Evolutionary conservation across 345 rosid genomes (phyloP).

Genomic region (Lenwebbia sp.): DNA sequence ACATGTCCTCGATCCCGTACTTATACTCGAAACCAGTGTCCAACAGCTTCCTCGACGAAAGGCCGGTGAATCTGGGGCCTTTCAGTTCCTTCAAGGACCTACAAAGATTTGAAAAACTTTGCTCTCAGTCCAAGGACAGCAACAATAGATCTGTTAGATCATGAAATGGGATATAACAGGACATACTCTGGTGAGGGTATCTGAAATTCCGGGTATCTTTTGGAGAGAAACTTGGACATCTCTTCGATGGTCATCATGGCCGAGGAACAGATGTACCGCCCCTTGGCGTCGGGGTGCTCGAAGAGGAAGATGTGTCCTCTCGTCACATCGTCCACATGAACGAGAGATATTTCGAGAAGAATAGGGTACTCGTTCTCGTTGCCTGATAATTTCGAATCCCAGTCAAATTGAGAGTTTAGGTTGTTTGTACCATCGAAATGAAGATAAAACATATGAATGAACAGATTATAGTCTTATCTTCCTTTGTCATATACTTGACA

Average conservation of each 20-base stretch:
- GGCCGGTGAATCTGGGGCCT: background rate
- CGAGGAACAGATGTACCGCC: slow-evolving; percentile 30
- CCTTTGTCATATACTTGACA: background rate
- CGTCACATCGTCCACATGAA: slow-evolving; percentile 29
- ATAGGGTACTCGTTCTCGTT: background rate
- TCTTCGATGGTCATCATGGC: background rate
- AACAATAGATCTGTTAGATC: background rate
- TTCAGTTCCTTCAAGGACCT: background rate
- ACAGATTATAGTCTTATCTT: background rate
- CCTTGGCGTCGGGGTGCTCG: slow-evolving; percentile 20
- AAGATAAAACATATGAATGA: background rate
- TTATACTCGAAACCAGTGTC: slow-evolving; percentile 25
- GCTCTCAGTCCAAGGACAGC: background rate
- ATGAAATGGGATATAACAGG: background rate
- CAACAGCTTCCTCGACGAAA: slow-evolving; percentile 21
- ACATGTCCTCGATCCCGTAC: slow-evolving; percentile 19
- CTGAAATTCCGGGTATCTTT: slow-evolving; percentile 14
- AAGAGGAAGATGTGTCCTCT: slow-evolving; percentile 31
- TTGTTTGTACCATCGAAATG: background rate
- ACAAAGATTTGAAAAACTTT: background rate
- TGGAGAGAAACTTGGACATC: slow-evolving; percentile 12
- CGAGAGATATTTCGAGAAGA: background rate
- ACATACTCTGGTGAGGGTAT: slow-evolving; percentile 17
- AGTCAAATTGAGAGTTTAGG: background rate
- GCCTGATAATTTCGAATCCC: background rate